Evolutionary conservation across 768 basidiomycete species (phyloP).

Genomic region (Phallus indusiatus): DNA sequence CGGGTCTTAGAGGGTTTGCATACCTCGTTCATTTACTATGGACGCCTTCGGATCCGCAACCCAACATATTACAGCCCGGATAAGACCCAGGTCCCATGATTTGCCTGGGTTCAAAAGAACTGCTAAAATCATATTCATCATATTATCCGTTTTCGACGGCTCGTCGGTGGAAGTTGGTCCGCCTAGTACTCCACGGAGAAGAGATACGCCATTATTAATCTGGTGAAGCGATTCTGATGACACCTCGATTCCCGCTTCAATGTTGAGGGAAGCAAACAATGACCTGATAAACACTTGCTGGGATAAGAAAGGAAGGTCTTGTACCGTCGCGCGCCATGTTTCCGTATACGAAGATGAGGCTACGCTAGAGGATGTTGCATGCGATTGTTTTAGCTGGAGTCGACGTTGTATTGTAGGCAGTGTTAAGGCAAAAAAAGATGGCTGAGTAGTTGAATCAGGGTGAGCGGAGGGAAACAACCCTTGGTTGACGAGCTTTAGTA

Average conservation of each 20-base stretch:
- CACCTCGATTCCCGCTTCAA: constrained; percentile 23
- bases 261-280: constrained; percentile 40
- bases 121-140: constrained; percentile 35
- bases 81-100: constrained; percentile 46
- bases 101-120: constrained; percentile 40
- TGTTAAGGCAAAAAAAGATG: constrained; percentile 57
- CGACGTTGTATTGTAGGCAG: constrained; percentile 40
- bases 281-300: constrained; percentile 53
- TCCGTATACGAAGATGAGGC: constrained; percentile 30
- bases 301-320: constrained; percentile 38
- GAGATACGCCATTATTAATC: constrained; percentile 42
- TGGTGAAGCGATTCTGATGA: constrained; percentile 28
- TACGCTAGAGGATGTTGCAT: constrained; percentile 13
- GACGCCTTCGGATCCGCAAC: constrained; percentile 35
- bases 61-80: constrained; percentile 67
- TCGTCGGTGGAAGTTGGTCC: not conserved
- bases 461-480: constrained; percentile 46
- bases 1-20: constrained; percentile 12
- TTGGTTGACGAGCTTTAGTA: constrained; percentile 58
- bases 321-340: constrained; percentile 41
- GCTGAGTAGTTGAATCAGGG: constrained; percentile 46
- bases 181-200: constrained; percentile 52
- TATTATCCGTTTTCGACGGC: constrained; percentile 22
- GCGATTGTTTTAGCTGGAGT: constrained; percentile 14
- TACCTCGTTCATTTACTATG: constrained; percentile 17